phyloP scores from a whole-genome alignment of 129 eudicot genomes.

The Saposhnikovia divaricata region DNA sequence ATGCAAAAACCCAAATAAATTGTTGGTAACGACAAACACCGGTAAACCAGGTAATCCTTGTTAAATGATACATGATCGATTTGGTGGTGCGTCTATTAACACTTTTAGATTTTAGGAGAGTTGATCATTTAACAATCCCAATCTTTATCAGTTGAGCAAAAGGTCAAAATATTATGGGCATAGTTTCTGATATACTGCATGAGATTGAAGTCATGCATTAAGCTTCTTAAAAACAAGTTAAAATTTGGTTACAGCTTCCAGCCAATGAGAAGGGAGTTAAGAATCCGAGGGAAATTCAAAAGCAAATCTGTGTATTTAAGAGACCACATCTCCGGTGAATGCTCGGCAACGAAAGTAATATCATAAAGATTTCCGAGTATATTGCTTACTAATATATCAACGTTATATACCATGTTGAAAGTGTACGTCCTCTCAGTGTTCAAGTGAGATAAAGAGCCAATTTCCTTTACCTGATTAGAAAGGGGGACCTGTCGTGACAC shows the following conservation, averaged over 20 bases:
- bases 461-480: constrained; percentile 68
- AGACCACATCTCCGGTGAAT: not conserved
- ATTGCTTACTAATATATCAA: not conserved
- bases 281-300: not conserved
- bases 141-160: not conserved
- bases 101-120: not conserved
- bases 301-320: not conserved
- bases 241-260: not conserved
- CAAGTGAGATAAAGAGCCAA: not conserved
- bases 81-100: not conserved
- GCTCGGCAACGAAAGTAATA: too few relatives aligned
- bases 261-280: not conserved
- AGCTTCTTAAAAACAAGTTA: not conserved
- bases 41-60: not conserved
- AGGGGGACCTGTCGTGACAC: constrained; percentile 69
- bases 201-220: not conserved
- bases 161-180: not conserved
- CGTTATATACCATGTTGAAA: not conserved
- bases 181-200: constrained; percentile 1
- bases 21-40: not conserved
- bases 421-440: too few relatives aligned
- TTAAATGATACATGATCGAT: not conserved
- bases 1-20: not conserved
- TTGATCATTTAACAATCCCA: not conserved
- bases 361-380: not conserved